phyloP scores from a whole-genome alignment of 2,329 filamentous ascomycete genomes.

The Colletotrichum sp. region DNA sequence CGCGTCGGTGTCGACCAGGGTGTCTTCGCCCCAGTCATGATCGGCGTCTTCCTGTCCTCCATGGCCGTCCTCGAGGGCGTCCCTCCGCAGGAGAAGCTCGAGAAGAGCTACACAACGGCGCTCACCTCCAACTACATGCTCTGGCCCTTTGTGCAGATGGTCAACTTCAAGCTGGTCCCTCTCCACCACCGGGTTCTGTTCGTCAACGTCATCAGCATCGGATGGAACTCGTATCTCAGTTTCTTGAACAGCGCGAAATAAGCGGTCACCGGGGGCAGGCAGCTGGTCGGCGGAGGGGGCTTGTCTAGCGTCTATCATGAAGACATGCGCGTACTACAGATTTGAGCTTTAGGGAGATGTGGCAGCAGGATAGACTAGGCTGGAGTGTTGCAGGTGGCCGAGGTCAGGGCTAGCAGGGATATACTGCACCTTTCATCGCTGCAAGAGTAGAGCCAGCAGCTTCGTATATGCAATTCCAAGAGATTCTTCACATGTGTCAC shows the following conservation, averaged over 20 bases:
- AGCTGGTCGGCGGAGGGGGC: background rate
- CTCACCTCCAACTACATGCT: conserved; percentile 85
- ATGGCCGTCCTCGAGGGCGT: conserved; percentile 84
- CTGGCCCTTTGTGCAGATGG: conserved; percentile 84
- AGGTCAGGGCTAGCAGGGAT: background rate
- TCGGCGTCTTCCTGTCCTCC: conserved; percentile 79
- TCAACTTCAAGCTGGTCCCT: conserved; percentile 88
- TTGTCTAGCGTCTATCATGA: background rate
- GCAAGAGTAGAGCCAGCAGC: background rate
- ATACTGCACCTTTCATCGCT: background rate
- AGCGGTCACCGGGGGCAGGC: background rate
- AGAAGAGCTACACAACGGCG: conserved; percentile 71
- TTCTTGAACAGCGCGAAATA: conserved; percentile 56
- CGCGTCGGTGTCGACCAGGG: conserved; percentile 83
- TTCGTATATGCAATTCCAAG: background rate
- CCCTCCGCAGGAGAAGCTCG: conserved; percentile 67
- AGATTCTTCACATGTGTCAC: background rate
- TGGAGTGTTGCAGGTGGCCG: background rate
- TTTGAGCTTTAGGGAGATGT: background rate
- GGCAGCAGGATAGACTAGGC: background rate
- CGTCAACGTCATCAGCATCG: conserved; percentile 79
- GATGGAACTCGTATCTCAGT: conserved; percentile 70
- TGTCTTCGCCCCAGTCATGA: conserved; percentile 82
- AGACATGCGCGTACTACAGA: background rate
- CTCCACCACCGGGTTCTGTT: conserved; percentile 83